Conservation (phyloP, 306 rosid species). For the Rosa lucieae region DNA sequence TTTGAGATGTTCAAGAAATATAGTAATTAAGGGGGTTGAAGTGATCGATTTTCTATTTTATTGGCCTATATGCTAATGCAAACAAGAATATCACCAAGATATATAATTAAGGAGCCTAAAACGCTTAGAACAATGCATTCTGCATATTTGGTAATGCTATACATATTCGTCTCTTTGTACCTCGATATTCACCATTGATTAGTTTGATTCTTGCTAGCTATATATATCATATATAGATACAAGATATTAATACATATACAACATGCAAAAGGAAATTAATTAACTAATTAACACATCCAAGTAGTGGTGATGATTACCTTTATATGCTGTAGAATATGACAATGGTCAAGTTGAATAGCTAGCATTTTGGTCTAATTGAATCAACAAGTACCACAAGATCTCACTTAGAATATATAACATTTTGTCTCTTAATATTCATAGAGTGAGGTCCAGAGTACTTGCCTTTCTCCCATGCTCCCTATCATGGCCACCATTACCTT, state of each 20-base stretch:
- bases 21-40: not conserved
- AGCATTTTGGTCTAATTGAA: not conserved
- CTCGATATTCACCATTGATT: constrained; percentile 7
- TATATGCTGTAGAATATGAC: constrained; percentile 21
- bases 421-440: constrained; percentile 39
- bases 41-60: not conserved
- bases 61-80: constrained; percentile 13
- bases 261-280: constrained; percentile 1
- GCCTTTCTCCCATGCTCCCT: constrained; percentile 20
- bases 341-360: constrained; percentile 20
- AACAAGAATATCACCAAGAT: not conserved
- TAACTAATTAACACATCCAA: not conserved
- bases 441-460: constrained; percentile 51
- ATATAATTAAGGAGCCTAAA: constrained; percentile 8
- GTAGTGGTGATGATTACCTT: constrained; percentile 24
- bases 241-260: constrained; percentile 12
- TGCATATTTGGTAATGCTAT: constrained; percentile 15
- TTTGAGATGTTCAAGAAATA: constrained; percentile 16
- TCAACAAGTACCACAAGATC: constrained; percentile 46
- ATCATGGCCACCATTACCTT: not conserved
- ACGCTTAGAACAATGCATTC: constrained; percentile 20
- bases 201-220: constrained; percentile 7
- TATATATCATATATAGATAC: constrained; percentile 13
- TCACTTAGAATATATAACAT: constrained; percentile 28
- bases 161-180: constrained; percentile 14